Evolutionary conservation across 2,329 filamentous ascomycete species (phyloP).

Genomic region (Xylaria sp.): DNA sequence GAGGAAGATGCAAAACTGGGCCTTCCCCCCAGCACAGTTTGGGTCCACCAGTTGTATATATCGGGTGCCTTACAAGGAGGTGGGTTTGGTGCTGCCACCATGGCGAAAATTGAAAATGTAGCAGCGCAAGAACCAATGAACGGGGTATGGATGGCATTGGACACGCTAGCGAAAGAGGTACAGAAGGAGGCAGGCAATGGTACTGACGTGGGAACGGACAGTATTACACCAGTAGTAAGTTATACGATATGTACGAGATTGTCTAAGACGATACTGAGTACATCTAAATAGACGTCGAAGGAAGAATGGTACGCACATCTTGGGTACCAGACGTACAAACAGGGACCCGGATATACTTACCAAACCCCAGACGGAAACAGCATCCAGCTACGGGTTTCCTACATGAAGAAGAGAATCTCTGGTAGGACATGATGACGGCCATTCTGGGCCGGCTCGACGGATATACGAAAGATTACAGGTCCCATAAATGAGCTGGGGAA

Average conservation of each 20-base stretch:
- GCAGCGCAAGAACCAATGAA: conserved; percentile 48
- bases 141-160: conserved; percentile 50
- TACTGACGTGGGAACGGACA: conserved; percentile 42
- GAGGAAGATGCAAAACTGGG: conserved; percentile 47
- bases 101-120: conserved; percentile 50
- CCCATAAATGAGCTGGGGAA: conserved; percentile 2
- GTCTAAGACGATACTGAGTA: conserved; percentile 12
- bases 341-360: conserved; percentile 36
- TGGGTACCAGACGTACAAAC: conserved; percentile 43
- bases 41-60: conserved; percentile 55
- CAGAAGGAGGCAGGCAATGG: conserved; percentile 43
- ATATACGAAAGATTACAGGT: conserved; percentile 16
- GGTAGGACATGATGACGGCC: conserved; percentile 16
- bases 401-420: conserved; percentile 44
- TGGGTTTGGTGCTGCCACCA: conserved; percentile 51
- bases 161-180: conserved; percentile 48
- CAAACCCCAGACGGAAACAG: conserved; percentile 28
- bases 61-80: conserved; percentile 52
- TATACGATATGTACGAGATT: conserved; percentile 1
- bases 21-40: conserved; percentile 49
- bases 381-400: conserved; percentile 39
- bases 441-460: conserved; percentile 16
- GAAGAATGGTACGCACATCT: conserved; percentile 45
- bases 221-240: conserved; percentile 43
- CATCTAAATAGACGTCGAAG: conserved; percentile 38